A percentile compares a stretch with the other conserved stretches of the same genome.
These are phyloP conservation scores for Colletotrichum tamarilloi DNA, from an alignment of 2,329 filamentous ascomycete genomes.

Conservation along the genomic window DNA sequence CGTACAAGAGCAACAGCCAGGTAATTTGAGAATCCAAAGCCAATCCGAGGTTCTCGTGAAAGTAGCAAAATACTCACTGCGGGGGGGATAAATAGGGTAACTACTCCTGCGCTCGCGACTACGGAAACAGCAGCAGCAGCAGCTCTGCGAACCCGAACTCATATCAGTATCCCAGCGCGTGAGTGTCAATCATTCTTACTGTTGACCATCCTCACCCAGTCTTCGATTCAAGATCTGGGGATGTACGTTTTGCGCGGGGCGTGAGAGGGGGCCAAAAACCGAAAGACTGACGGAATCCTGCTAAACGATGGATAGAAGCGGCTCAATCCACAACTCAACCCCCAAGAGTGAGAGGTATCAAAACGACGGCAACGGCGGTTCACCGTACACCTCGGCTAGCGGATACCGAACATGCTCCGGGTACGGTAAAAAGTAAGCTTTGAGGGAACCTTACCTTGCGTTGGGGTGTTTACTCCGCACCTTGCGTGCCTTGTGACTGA, in stretches of 20 bases:
- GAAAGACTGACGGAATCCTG: too few relatives aligned
- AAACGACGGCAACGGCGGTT: conserved; percentile 68
- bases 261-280: too few relatives aligned
- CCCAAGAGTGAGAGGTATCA: conserved; percentile 72
- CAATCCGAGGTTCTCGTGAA: neutral
- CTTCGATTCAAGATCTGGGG: too few relatives aligned
- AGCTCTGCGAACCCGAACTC: conserved; percentile 65
- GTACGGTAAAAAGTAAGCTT: conserved; percentile 31
- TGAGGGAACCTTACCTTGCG: neutral
- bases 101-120: conserved; percentile 73
- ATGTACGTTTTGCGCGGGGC: too few relatives aligned
- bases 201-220: too few relatives aligned
- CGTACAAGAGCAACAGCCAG: conserved; percentile 67
- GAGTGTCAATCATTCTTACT: conserved; percentile 38
- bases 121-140: conserved; percentile 63
- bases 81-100: conserved; percentile 63
- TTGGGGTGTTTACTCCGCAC: neutral
- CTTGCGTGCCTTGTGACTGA: neutral
- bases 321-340: conserved; percentile 80
- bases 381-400: conserved; percentile 71
- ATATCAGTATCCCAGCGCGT: conserved; percentile 76
- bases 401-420: conserved; percentile 43
- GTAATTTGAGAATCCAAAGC: conserved; percentile 49
- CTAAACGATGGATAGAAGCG: conserved; percentile 54
- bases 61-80: neutral